These are phyloP conservation scores for Micractinium sp. DNA, from an alignment of 139 green algal genomes.

Conservation along the genomic window DNA sequence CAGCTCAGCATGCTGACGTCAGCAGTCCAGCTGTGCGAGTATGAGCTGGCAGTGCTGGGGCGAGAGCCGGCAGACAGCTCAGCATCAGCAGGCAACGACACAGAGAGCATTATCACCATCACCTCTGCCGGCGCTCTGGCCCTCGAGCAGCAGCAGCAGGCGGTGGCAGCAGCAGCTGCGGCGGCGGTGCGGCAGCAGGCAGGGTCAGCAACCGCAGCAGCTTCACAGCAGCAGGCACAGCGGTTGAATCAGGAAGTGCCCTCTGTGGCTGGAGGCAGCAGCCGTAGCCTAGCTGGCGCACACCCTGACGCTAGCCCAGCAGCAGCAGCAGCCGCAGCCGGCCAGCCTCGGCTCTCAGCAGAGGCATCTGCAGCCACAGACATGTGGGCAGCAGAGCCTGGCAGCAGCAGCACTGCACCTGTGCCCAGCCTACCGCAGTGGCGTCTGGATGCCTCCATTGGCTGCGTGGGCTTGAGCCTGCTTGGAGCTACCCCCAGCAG, in stretches of 20 bases:
- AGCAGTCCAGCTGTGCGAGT: conserved; percentile 19
- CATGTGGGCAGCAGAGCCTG: background rate
- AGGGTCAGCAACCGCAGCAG: background rate
- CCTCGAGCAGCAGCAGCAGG: background rate
- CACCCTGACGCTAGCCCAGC: background rate
- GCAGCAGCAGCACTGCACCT: no score
- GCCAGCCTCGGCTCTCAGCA: background rate
- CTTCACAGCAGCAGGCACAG: background rate
- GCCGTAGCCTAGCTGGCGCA: background rate
- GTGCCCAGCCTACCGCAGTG: background rate
- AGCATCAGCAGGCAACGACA: background rate
- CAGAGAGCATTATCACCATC: conserved; percentile 4
- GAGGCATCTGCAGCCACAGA: background rate
- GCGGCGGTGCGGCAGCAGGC: background rate
- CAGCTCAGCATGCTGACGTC: conserved; percentile 35
- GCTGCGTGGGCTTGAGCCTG: conserved; percentile 27
- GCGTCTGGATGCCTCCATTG: conserved; percentile 16
- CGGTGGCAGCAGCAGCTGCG: background rate
- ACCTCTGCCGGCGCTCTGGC: background rate
- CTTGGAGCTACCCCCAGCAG: conserved; percentile 26
- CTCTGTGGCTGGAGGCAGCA: background rate
- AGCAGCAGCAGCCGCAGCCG: background rate
- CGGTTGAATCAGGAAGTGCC: background rate
- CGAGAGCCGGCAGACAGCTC: background rate
- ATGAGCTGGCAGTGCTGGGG: conserved; percentile 26